phyloP scores from a whole-genome alignment of 345 rosid genomes.

The Mercurialis annua region DNA sequence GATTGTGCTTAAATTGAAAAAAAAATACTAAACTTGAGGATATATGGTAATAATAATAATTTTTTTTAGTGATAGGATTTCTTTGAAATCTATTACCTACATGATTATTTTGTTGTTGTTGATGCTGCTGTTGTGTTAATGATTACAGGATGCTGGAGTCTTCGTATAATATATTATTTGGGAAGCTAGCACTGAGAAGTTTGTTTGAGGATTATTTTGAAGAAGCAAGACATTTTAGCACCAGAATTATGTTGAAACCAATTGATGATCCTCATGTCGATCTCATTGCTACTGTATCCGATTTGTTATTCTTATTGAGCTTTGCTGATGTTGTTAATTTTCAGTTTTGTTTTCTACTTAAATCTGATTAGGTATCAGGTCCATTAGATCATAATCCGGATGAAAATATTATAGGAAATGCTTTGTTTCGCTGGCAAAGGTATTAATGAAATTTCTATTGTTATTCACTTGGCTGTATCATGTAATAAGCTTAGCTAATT shows the following conservation, averaged over 20 bases:
- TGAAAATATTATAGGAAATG: conserved; percentile 63
- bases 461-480: not conserved
- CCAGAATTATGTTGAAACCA: conserved; percentile 76
- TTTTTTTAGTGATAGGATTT: too few species aligned
- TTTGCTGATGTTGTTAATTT: conserved; percentile 1
- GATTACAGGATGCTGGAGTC: conserved; percentile 81
- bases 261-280: conserved; percentile 90
- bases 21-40: too few species aligned
- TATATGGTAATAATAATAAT: too few species aligned
- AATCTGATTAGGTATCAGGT: conserved; percentile 56
- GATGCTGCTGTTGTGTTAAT: not conserved
- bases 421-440: conserved; percentile 86
- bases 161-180: conserved; percentile 70
- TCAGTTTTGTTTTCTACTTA: not conserved
- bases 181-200: conserved; percentile 73
- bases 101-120: not conserved
- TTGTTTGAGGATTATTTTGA: conserved; percentile 89
- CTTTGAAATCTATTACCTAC: too few species aligned
- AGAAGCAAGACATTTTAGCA: conserved; percentile 59
- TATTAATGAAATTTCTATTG: conserved; percentile 8
- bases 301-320: not conserved
- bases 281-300: conserved; percentile 83
- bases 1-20: too few species aligned
- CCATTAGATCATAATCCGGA: conserved; percentile 55
- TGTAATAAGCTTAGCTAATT: not conserved